phyloP scores from a whole-genome alignment of 2,329 filamentous ascomycete genomes.

The Hortaea werneckii region DNA sequence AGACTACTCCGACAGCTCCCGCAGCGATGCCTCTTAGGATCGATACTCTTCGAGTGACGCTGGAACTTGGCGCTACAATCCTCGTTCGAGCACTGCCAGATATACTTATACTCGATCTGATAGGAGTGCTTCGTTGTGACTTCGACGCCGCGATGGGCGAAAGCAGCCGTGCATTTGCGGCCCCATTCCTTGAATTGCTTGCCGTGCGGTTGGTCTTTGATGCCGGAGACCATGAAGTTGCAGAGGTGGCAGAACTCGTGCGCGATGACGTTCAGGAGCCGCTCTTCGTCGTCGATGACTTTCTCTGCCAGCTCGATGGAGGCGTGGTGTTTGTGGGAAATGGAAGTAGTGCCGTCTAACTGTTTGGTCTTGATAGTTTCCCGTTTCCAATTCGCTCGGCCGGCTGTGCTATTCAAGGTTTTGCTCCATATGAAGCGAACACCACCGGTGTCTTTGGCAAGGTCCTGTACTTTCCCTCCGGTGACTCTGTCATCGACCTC shows the following conservation, averaged over 20 bases:
- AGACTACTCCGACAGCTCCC: constrained; percentile 61
- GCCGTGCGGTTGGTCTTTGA: constrained; percentile 71
- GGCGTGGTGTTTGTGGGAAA: constrained; percentile 43
- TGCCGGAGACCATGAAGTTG: constrained; percentile 75
- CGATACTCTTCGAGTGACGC: constrained; percentile 76
- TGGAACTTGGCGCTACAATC: constrained; percentile 64
- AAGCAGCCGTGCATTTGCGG: constrained; percentile 44
- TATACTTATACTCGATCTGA: constrained; percentile 82
- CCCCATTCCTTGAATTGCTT: constrained; percentile 74
- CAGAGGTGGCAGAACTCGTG: constrained; percentile 95
- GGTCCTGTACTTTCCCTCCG: constrained; percentile 45
- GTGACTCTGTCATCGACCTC: constrained; percentile 62
- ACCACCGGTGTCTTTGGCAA: constrained; percentile 57
- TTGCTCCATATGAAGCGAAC: constrained; percentile 64
- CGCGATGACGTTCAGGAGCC: constrained; percentile 80
- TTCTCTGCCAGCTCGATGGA: constrained; percentile 83
- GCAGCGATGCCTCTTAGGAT: constrained; percentile 61
- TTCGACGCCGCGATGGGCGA: constrained; percentile 53
- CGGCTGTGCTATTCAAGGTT: constrained; percentile 70
- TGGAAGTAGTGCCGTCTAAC: constrained; percentile 10
- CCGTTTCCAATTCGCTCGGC: constrained; percentile 43
- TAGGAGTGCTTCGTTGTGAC: constrained; percentile 89
- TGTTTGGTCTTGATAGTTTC: constrained; percentile 31
- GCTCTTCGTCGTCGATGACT: constrained; percentile 66
- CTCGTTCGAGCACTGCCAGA: constrained; percentile 59